Percentiles rank a stretch among this genome's conserved stretches.
Evolutionary conservation across 2,329 filamentous ascomycete species (phyloP).

Genomic region (Cladosporium sp.): DNA sequence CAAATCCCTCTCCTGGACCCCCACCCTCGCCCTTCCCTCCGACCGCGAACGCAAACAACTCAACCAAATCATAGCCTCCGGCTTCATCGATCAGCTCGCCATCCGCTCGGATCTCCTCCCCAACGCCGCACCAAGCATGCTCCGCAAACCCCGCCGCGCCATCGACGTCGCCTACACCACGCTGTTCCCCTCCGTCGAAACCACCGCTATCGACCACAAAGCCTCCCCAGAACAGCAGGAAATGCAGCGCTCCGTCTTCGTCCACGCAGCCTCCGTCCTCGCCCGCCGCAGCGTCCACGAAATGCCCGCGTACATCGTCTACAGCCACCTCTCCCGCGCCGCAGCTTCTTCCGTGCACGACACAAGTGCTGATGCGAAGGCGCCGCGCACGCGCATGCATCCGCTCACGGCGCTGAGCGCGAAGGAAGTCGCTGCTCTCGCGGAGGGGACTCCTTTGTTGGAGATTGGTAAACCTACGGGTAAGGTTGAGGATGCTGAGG

Average conservation of each 20-base stretch:
- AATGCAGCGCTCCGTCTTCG: conserved; percentile 70
- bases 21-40: conserved; percentile 57
- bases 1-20: conserved; percentile 32
- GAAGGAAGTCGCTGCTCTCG: conserved; percentile 73
- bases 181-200: conserved; percentile 64
- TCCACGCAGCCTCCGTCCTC: conserved; percentile 83
- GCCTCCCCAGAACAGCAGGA: conserved; percentile 42
- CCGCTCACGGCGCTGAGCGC: conserved; percentile 77
- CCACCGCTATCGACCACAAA: conserved; percentile 26
- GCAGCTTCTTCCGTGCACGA: conserved; percentile 49
- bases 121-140: conserved; percentile 59
- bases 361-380: conserved; percentile 46
- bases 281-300: conserved; percentile 67
- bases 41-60: conserved; percentile 71
- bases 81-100: conserved; percentile 92
- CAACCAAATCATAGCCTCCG: conserved; percentile 87
- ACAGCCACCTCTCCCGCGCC: conserved; percentile 77
- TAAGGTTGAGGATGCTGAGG: conserved; percentile 61
- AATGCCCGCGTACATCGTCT: conserved; percentile 85
- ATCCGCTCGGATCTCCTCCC: conserved; percentile 80
- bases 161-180: conserved; percentile 92
- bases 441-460: conserved; percentile 80
- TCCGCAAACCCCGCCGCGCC: conserved; percentile 74
- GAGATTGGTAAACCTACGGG: conserved; percentile 89
- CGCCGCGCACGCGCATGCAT: conserved; percentile 80